Conservation (phyloP, 371 early-diverging fungal species). For the Mortierella sp. region DNA sequence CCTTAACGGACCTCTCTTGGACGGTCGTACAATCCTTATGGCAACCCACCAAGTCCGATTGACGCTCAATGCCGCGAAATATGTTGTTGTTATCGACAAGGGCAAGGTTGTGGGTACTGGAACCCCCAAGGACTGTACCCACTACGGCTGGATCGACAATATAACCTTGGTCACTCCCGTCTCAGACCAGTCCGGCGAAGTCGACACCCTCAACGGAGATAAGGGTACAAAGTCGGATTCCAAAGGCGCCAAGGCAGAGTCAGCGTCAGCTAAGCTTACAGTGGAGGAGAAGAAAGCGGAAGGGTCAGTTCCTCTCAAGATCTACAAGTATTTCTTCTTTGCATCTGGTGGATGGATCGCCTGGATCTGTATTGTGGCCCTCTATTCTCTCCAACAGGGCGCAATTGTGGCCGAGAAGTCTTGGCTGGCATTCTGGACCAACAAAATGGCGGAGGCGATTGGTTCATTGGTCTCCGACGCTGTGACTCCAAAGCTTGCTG, state of each 20-base stretch:
- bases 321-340: conserved; percentile 73
- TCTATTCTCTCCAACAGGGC: conserved; percentile 66
- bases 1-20: conserved; percentile 78
- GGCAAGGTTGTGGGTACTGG: conserved; percentile 68
- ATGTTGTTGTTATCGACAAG: conserved; percentile 77
- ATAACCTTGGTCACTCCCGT: conserved; percentile 38
- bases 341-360: conserved; percentile 75
- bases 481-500: conserved; percentile 27
- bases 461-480: conserved; percentile 36
- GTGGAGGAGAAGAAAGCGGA: conserved; percentile 76
- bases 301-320: conserved; percentile 72
- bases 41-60: conserved; percentile 91
- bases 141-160: conserved; percentile 64
- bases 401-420: conserved; percentile 61
- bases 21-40: conserved; percentile 82
- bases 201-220: conserved; percentile 30
- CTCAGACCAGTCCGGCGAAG: conserved; percentile 26
- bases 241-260: conserved; percentile 56
- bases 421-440: conserved; percentile 52
- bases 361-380: conserved; percentile 63
- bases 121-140: conserved; percentile 60
- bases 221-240: conserved; percentile 27
- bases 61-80: conserved; percentile 75
- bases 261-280: conserved; percentile 64
- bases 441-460: conserved; percentile 35